phyloP scores from a whole-genome alignment of 495 filamentous ascomycete genomes.

The Penicillium bialowiezense region DNA sequence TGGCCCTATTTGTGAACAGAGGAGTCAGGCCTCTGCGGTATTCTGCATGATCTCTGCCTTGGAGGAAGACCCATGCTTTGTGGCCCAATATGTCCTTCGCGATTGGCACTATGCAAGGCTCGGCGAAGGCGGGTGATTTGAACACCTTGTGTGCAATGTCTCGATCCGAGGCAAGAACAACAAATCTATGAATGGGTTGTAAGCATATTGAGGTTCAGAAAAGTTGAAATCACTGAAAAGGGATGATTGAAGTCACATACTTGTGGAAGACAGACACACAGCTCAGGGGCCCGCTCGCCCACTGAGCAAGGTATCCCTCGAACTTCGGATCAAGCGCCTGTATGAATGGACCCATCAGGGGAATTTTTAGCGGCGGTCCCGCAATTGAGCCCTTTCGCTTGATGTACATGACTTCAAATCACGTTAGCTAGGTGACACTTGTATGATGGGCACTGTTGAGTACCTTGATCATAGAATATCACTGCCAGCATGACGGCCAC shows the following conservation, averaged over 20 bases:
- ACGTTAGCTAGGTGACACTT: slow-evolving; percentile 6
- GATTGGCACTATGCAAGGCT: slow-evolving; percentile 89
- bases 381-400: slow-evolving; percentile 77
- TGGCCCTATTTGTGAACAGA: slow-evolving; percentile 83
- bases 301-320: slow-evolving; percentile 77
- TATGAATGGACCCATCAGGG: slow-evolving; percentile 89
- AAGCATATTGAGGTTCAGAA: not conserved
- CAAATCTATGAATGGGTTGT: slow-evolving; percentile 59
- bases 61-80: slow-evolving; percentile 90
- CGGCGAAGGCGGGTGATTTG: slow-evolving; percentile 83
- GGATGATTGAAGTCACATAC: slow-evolving; percentile 48
- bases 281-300: slow-evolving; percentile 79
- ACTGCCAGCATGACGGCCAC: slow-evolving; percentile 22
- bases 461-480: slow-evolving; percentile 36
- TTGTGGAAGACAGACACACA: slow-evolving; percentile 97
- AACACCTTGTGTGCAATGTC: slow-evolving; percentile 92
- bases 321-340: slow-evolving; percentile 85
- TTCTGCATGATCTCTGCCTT: slow-evolving; percentile 85
- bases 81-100: slow-evolving; percentile 84
- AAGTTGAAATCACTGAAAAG: too few species aligned
- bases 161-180: slow-evolving; percentile 87
- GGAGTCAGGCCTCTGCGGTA: slow-evolving; percentile 89
- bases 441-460: not conserved
- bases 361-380: slow-evolving; percentile 75
- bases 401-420: slow-evolving; percentile 67